phyloP scores from a whole-genome alignment of 768 basidiomycete species.

The Peribolospora baueri region DNA sequence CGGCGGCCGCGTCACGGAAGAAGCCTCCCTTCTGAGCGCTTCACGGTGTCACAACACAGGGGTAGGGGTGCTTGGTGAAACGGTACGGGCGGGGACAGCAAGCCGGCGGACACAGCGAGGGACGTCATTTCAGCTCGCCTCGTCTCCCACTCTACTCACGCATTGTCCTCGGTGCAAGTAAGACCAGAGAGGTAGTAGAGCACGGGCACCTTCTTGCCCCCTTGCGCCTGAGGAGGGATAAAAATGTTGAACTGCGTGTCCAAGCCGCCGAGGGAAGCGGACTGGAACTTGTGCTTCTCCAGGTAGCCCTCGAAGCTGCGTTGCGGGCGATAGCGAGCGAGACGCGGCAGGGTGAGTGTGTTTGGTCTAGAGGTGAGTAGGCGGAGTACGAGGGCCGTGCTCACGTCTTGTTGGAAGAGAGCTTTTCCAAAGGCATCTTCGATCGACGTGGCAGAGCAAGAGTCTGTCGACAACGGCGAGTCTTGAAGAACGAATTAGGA shows the following conservation, averaged over 20 bases:
- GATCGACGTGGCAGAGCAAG: too few relatives aligned
- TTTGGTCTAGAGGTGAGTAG: too few relatives aligned
- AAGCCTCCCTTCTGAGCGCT: constrained; percentile 89
- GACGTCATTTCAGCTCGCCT: background rate
- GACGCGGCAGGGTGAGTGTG: too few relatives aligned
- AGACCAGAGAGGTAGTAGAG: constrained; percentile 65
- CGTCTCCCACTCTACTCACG: constrained; percentile 25
- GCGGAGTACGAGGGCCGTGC: too few relatives aligned
- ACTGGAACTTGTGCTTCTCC: constrained; percentile 7
- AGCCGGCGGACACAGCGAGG: too few relatives aligned
- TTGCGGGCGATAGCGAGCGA: too few relatives aligned
- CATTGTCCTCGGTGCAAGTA: constrained; percentile 81
- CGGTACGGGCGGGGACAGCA: background rate
- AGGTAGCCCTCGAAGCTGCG: too few relatives aligned
- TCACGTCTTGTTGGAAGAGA: too few relatives aligned
- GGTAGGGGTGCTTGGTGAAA: background rate
- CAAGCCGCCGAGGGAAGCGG: constrained; percentile 24
- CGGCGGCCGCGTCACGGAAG: constrained; percentile 53
- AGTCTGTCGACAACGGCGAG: too few relatives aligned
- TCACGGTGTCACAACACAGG: background rate
- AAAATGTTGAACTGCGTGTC: constrained; percentile 66
- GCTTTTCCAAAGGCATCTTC: too few relatives aligned
- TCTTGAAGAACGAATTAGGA: too few relatives aligned
- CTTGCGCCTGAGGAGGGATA: constrained; percentile 37
- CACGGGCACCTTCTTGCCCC: constrained; percentile 26